Evolutionary conservation across 148 eudicot genomes (phyloP).

Genomic region (Amaranthus hypochondriacus): DNA sequence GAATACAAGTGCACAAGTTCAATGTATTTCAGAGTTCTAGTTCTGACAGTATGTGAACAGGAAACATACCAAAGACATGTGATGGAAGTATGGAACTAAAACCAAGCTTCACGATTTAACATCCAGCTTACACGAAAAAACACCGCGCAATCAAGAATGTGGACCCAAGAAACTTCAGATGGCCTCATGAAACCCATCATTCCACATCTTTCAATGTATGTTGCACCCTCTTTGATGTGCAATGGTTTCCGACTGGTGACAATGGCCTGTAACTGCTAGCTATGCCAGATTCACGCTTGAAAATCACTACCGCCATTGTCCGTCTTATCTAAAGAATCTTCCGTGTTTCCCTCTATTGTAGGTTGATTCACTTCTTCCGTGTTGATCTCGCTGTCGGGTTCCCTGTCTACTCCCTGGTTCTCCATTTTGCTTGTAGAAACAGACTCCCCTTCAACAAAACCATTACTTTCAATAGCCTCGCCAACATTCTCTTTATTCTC

Average conservation of each 20-base stretch:
- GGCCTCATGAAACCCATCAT: not conserved
- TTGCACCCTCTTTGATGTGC: not conserved
- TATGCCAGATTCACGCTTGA: conserved; percentile 16
- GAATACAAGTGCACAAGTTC: not conserved
- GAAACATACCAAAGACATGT: not conserved
- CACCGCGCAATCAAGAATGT: conserved; percentile 1
- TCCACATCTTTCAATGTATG: not conserved
- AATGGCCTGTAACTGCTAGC: not conserved
- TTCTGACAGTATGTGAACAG: not conserved
- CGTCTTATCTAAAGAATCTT: not conserved
- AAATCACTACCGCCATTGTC: not conserved
- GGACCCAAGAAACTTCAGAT: not conserved
- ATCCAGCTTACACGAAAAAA: conserved; percentile 2
- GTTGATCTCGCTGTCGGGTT: not conserved
- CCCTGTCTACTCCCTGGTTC: conserved; percentile 6
- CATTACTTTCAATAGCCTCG: conserved; percentile 11
- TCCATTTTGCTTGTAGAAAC: conserved; percentile 10
- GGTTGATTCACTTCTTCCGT: conserved; percentile 3
- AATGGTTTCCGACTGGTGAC: not conserved
- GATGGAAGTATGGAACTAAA: not conserved
- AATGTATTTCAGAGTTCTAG: not conserved
- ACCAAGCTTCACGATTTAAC: not conserved
- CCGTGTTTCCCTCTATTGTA: conserved; percentile 5
- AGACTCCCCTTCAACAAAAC: conserved; percentile 11
- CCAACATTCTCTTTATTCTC: conserved; percentile 2